Base-by-base conservation (phyloP, 1,284 basidiomycete species). In the Sanguinoderma infundibulare region DNA sequence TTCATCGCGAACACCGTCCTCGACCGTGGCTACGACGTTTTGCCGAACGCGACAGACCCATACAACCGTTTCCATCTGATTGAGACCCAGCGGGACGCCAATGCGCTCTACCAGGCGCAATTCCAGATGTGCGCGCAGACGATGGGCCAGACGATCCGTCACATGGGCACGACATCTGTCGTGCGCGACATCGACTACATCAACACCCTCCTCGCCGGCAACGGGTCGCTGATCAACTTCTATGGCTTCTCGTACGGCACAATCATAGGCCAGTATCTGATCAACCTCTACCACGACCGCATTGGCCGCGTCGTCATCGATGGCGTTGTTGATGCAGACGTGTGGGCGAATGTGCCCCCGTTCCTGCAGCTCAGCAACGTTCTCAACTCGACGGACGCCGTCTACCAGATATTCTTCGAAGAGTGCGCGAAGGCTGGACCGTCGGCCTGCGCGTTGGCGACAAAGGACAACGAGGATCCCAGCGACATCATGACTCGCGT, bases 111-210 rank as follows among this genome's bases (percentile, higher is more conserved):
- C 53, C 67, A 78, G 51, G 67, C 73, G 8, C 74, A 79, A 60
- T 75, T 73, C 22, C 68, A 70, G 44, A 55, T 78, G 3, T 83
- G 80, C 54, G 70, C 60, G 4, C 67, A 76, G 64, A 73, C 66
- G 28, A 76, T 80, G 76, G 79, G 78, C 20, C 76, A 79, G 14
- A 71, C 74, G 47, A 66, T 81, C 28, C 70, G 67, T 51, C 80
- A 80, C 63, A 79, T 81, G 78, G 79, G 79, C 5, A 82, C 80
- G 0, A 73, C 73, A 34, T 77, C 73, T 3, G 80, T 82, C 30
- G 78, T 74, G 2, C 70, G 78, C 42, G 81, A 81, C 66, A 75
- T 81, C 36, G 79, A 79, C 61, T 76, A 74, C 59, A 79, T 82
- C 66, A 72, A 73, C 1, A 69, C 62, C 20, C 62, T 72, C 0